Evolutionary conservation across 2,329 filamentous ascomycete genomes (phyloP).

Genomic region (Didymella exigua): DNA sequence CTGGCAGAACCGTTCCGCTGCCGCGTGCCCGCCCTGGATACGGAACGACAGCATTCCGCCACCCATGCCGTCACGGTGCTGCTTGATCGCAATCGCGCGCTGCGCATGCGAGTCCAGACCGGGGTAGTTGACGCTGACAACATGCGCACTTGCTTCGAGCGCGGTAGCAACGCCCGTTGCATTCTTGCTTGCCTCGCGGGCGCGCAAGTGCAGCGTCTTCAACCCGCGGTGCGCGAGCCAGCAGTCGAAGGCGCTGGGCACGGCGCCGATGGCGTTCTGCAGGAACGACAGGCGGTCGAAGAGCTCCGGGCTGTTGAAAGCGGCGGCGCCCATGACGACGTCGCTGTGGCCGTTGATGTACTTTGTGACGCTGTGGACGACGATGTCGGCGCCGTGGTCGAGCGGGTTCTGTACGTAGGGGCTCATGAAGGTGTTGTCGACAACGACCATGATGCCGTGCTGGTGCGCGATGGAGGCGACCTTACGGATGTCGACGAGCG

Average conservation of each 20-base stretch:
- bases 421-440: constrained; percentile 97
- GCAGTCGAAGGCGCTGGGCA: constrained; percentile 93
- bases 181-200: constrained; percentile 81
- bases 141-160: constrained; percentile 78
- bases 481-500: constrained; percentile 88
- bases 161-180: constrained; percentile 76
- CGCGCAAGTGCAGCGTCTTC: constrained; percentile 94
- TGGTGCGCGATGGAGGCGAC: constrained; percentile 83
- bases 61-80: constrained; percentile 92
- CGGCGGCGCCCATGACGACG: constrained; percentile 96
- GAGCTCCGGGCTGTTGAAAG: constrained; percentile 86
- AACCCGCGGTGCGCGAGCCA: constrained; percentile 97
- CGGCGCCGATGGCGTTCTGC: constrained; percentile 95
- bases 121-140: constrained; percentile 93
- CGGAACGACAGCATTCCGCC: constrained; percentile 98
- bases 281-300: constrained; percentile 82
- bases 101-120: constrained; percentile 88
- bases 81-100: constrained; percentile 80
- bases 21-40: constrained; percentile 81
- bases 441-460: constrained; percentile 92
- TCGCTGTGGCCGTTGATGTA: constrained; percentile 98
- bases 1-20: constrained; percentile 92
- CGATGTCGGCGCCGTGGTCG: constrained; percentile 92
- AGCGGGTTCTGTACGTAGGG: constrained; percentile 97
- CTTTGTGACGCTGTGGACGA: constrained; percentile 96